A percentile compares a stretch with the other conserved stretches of the same genome.
Conservation (phyloP, 192 early-diverging fungal species). For the Allomyces javanicus region DNA sequence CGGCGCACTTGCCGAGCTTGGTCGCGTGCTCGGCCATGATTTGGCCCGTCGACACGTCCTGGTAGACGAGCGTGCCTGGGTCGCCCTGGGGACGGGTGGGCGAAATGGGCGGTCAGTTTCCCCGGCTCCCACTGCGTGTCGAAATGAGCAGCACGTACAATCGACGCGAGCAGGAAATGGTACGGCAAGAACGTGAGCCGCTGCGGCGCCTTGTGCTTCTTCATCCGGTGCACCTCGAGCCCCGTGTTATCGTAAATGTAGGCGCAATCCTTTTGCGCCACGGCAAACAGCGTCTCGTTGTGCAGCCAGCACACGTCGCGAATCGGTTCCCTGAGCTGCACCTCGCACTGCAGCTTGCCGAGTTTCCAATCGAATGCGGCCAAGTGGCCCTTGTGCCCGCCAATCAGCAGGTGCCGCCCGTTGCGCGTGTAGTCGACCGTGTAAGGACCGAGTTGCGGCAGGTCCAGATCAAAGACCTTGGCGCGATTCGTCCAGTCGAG, state of each 20-base stretch:
- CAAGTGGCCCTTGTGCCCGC: constrained; percentile 67
- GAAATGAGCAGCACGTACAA: constrained; percentile 15
- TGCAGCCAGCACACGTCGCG: constrained; percentile 88
- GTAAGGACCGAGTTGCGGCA: constrained; percentile 72
- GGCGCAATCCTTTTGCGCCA: constrained; percentile 84
- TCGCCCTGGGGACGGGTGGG: constrained; percentile 29
- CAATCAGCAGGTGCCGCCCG: constrained; percentile 52
- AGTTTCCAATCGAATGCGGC: constrained; percentile 79
- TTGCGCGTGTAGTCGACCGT: constrained; percentile 75
- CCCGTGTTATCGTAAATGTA: constrained; percentile 88
- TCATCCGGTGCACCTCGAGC: constrained; percentile 71
- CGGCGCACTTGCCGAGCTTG: constrained; percentile 51
- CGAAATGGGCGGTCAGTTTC: background rate
- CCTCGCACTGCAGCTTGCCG: constrained; percentile 53
- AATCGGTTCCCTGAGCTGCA: constrained; percentile 73
- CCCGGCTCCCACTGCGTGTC: no score
- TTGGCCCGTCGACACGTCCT: constrained; percentile 80
- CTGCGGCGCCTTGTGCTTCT: constrained; percentile 61
- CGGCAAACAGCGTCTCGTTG: constrained; percentile 82
- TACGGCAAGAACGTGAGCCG: constrained; percentile 77
- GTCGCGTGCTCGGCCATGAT: constrained; percentile 60
- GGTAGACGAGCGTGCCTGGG: constrained; percentile 66
- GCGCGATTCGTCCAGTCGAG: constrained; percentile 50
- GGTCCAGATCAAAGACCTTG: constrained; percentile 55
- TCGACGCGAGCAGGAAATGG: constrained; percentile 72